phyloP scores from a whole-genome alignment of 352 stramenopile species.

The Pythium sukuiense region DNA sequence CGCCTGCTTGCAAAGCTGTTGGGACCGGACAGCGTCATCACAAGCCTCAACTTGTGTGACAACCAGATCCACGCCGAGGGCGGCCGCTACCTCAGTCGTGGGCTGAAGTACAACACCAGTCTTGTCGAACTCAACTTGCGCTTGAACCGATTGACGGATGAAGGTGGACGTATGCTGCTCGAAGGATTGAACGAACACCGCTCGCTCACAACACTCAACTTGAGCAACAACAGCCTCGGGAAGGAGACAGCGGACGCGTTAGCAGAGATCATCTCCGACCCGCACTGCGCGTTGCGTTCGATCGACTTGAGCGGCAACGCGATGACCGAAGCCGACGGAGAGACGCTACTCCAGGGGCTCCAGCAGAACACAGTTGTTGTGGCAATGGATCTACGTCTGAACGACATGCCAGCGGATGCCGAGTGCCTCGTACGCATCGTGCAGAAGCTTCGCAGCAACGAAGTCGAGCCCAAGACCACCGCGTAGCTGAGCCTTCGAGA shows the following conservation, averaged over 20 bases:
- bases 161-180: slow-evolving; percentile 86
- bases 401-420: slow-evolving; percentile 64
- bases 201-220: slow-evolving; percentile 73
- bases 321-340: slow-evolving; percentile 60
- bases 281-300: slow-evolving; percentile 53
- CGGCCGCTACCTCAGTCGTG: slow-evolving; percentile 88
- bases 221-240: slow-evolving; percentile 82
- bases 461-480: slow-evolving; percentile 50
- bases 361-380: slow-evolving; percentile 60
- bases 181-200: slow-evolving; percentile 79
- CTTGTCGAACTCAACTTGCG: slow-evolving; percentile 90
- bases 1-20: slow-evolving; percentile 90
- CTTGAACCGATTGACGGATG: slow-evolving; percentile 91
- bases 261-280: slow-evolving; percentile 68
- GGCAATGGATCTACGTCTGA: slow-evolving; percentile 78
- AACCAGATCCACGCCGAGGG: slow-evolving; percentile 94
- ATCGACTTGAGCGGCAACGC: slow-evolving; percentile 87
- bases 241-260: slow-evolving; percentile 72
- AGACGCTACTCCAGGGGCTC: slow-evolving; percentile 58
- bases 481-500: not conserved
- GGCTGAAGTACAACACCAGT: slow-evolving; percentile 88
- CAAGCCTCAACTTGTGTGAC: slow-evolving; percentile 87
- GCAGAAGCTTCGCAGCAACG: slow-evolving; percentile 73
- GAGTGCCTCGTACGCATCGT: slow-evolving; percentile 64
- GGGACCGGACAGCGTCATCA: slow-evolving; percentile 87